A percentile compares a stretch with the other conserved stretches of the same genome.
phyloP scores from a whole-genome alignment of 352 stramenopile genomes.

The Phytophthora meadii region DNA sequence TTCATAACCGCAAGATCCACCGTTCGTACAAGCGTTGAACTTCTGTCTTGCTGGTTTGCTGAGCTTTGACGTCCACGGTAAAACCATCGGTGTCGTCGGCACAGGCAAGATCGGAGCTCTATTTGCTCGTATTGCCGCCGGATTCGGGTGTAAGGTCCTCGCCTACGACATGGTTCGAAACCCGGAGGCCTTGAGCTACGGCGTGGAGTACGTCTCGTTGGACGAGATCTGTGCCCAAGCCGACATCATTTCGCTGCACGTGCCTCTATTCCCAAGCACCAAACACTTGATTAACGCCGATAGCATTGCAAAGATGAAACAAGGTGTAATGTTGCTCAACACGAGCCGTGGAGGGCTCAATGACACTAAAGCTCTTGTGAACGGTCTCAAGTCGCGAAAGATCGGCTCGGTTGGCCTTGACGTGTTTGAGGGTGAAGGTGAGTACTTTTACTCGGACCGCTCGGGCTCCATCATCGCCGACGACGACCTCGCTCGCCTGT shows the following conservation, averaged over 20 bases:
- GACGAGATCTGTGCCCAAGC: slow-evolving; percentile 69
- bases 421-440: slow-evolving; percentile 84
- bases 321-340: slow-evolving; percentile 91
- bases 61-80: slow-evolving; percentile 74
- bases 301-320: slow-evolving; percentile 88
- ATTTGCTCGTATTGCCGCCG: slow-evolving; percentile 55
- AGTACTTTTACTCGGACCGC: slow-evolving; percentile 83
- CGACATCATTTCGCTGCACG: slow-evolving; percentile 91
- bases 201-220: slow-evolving; percentile 25
- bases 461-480: slow-evolving; percentile 73
- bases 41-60: slow-evolving; percentile 69
- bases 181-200: slow-evolving; percentile 38
- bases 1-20: slow-evolving; percentile 83
- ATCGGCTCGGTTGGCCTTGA: slow-evolving; percentile 85
- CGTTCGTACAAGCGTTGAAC: slow-evolving; percentile 81
- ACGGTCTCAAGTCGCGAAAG: slow-evolving; percentile 79
- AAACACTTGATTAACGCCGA: slow-evolving; percentile 88
- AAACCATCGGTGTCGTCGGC: slow-evolving; percentile 78
- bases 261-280: slow-evolving; percentile 82
- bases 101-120: slow-evolving; percentile 15
- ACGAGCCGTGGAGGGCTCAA: slow-evolving; percentile 89
- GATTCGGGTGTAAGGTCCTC: slow-evolving; percentile 58
- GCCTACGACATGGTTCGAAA: slow-evolving; percentile 74
- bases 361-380: slow-evolving; percentile 82
- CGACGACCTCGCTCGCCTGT: slow-evolving; percentile 69